phyloP scores from a whole-genome alignment of 257 asterid genomes.

The Datura wrightii region DNA sequence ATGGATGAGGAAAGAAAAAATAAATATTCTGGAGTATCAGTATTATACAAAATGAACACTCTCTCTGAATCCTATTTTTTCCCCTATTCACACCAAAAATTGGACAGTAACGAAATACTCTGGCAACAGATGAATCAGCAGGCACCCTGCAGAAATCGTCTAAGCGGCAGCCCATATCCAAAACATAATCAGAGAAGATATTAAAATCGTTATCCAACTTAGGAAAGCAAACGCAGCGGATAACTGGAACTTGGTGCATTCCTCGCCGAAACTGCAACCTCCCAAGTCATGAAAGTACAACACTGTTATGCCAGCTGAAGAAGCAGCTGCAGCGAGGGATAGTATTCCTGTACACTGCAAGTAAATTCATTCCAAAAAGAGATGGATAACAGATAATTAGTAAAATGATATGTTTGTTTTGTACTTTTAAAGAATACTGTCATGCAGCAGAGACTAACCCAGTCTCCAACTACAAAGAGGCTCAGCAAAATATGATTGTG shows the following conservation, averaged over 20 bases:
- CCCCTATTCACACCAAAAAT: constrained; percentile 32
- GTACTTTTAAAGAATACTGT: neutral
- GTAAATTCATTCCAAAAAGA: constrained; percentile 9
- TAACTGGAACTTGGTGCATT: constrained; percentile 57
- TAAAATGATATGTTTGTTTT: neutral
- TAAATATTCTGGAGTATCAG: neutral
- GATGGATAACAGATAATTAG: neutral
- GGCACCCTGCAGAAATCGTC: neutral
- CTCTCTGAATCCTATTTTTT: neutral
- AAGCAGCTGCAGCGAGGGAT: constrained; percentile 62
- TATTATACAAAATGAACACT: neutral
- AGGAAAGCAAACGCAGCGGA: constrained; percentile 58
- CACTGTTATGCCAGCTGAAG: constrained; percentile 60
- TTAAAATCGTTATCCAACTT: constrained; percentile 52
- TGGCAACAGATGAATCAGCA: neutral
- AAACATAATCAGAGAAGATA: constrained; percentile 55
- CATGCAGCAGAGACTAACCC: constrained; percentile 49
- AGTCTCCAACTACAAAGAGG: constrained; percentile 61
- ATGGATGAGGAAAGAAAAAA: neutral
- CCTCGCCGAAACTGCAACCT: constrained; percentile 50
- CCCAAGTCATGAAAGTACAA: constrained; percentile 55
- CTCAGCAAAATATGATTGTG: constrained; percentile 50
- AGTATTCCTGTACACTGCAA: constrained; percentile 56
- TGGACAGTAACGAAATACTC: neutral
- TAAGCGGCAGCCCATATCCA: constrained; percentile 65